phyloP scores from a whole-genome alignment of 2,329 filamentous ascomycete species.

The Cryphonectria nitschkei region DNA sequence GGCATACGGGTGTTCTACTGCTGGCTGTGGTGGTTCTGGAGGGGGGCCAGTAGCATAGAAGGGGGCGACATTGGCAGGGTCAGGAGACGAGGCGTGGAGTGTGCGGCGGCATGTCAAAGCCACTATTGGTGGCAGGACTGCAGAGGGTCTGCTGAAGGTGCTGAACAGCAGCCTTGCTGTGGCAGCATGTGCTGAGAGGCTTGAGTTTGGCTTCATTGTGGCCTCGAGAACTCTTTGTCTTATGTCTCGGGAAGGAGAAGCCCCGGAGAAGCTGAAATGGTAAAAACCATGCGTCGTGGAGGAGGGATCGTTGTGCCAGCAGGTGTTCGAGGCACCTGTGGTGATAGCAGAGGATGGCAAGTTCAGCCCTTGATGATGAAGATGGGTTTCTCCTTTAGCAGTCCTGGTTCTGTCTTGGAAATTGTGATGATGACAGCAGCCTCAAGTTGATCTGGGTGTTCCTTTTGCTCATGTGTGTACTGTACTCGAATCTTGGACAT shows the following conservation, averaged over 20 bases:
- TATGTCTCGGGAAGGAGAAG: not conserved
- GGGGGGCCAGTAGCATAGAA: slow-evolving; percentile 63
- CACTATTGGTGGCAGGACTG: not conserved
- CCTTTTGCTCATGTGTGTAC: not conserved
- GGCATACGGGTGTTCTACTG: slow-evolving; percentile 43
- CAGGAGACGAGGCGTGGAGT: slow-evolving; percentile 38
- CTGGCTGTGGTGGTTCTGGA: slow-evolving; percentile 56
- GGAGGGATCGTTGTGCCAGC: slow-evolving; percentile 6
- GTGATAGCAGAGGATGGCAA: not conserved
- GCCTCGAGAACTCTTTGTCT: not conserved
- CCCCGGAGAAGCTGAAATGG: not conserved
- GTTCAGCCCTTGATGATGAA: not conserved
- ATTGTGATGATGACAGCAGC: not conserved
- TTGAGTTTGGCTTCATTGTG: slow-evolving; percentile 21
- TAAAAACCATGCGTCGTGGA: not conserved
- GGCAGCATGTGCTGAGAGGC: slow-evolving; percentile 15
- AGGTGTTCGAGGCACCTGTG: not conserved
- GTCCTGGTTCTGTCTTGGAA: not conserved
- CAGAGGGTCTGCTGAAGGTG: not conserved
- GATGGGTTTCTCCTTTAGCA: not conserved
- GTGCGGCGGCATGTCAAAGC: slow-evolving; percentile 9
- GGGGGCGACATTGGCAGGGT: slow-evolving; percentile 53
- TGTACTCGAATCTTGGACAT: not conserved
- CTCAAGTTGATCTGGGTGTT: not conserved
- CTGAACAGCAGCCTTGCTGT: slow-evolving; percentile 4